phyloP scores from a whole-genome alignment of 2,329 filamentous ascomycete genomes.

The Pseudogymnoascus sp. region DNA sequence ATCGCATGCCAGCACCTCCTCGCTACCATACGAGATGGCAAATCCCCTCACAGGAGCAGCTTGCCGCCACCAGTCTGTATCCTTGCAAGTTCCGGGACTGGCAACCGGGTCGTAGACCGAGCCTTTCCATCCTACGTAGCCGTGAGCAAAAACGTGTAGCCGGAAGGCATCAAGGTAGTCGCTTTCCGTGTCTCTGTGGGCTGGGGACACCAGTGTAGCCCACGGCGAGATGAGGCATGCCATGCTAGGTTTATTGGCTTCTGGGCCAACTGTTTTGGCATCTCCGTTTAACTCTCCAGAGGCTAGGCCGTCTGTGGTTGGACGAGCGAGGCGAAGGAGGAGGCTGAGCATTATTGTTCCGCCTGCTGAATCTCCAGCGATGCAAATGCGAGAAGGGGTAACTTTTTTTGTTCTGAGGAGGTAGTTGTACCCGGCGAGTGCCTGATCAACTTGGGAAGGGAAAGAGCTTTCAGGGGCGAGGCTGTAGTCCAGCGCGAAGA shows the following conservation, averaged over 20 bases:
- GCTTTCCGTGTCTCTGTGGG: conserved; percentile 59
- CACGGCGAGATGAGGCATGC: conserved; percentile 74
- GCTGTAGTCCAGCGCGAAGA: conserved; percentile 75
- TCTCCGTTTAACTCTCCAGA: conserved; percentile 15
- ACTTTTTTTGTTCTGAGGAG: conserved; percentile 48
- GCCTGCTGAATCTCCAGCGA: conserved; percentile 74
- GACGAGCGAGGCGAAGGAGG: conserved; percentile 52
- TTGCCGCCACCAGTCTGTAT: conserved; percentile 56
- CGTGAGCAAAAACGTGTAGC: conserved; percentile 60
- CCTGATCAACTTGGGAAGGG: conserved; percentile 65
- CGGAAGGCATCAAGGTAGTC: conserved; percentile 65
- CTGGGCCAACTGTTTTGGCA: conserved; percentile 14
- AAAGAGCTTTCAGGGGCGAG: conserved; percentile 67
- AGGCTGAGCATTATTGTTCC: conserved; percentile 66
- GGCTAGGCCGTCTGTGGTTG: background rate
- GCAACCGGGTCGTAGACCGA: conserved; percentile 45
- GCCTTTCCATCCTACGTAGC: conserved; percentile 52
- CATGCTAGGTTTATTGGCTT: conserved; percentile 39
- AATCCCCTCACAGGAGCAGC: conserved; percentile 60
- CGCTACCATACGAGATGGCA: conserved; percentile 62
- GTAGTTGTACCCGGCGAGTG: conserved; percentile 61
- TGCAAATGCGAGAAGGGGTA: conserved; percentile 55
- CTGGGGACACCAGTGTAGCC: conserved; percentile 61
- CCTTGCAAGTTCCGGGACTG: conserved; percentile 65
- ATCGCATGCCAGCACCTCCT: conserved; percentile 70